These are phyloP conservation scores for Kockiozyma suomiensis DNA, from an alignment of 805 yeast species.

Conservation along the genomic window DNA sequence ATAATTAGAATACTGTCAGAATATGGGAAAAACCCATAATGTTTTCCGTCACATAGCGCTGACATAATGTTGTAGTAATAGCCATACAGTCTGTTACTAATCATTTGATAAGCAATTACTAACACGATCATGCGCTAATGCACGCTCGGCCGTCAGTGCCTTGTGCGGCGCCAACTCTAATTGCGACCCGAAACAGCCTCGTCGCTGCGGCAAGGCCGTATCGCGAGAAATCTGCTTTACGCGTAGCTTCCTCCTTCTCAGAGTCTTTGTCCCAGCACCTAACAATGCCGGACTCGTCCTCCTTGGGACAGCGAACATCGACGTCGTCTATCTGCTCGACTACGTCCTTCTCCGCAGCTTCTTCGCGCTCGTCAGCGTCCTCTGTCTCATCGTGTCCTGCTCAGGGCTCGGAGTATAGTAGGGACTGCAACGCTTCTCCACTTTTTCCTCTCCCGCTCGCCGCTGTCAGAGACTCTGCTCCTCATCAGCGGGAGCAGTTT, in stretches of 20 bases:
- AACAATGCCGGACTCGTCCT: constrained; percentile 4
- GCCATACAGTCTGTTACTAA: no score
- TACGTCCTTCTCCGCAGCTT: background rate
- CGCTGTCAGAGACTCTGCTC: background rate
- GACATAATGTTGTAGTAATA: no score
- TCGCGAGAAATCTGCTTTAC: background rate
- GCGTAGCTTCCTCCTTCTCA: no score
- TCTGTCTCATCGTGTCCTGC: constrained; percentile 10
- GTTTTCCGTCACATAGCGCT: no score
- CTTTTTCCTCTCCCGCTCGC: background rate
- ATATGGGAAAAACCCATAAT: no score
- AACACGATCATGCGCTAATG: background rate
- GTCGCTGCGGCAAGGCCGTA: no score
- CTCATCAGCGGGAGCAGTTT: background rate
- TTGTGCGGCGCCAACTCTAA: constrained; percentile 30
- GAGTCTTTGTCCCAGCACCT: no score
- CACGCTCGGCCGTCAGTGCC: constrained; percentile 23
- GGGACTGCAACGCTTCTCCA: no score
- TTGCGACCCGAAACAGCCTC: background rate
- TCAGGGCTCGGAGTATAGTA: no score
- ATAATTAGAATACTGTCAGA: no score
- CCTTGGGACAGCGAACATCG: constrained; percentile 3
- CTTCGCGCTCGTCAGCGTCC: constrained; percentile 8
- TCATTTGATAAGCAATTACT: background rate
- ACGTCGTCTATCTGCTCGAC: background rate